Evolutionary conservation across 1,284 basidiomycete genomes (phyloP), one percentile per base, ranked within the genome.

Genomic region (Pterulicium gracile): DNA sequence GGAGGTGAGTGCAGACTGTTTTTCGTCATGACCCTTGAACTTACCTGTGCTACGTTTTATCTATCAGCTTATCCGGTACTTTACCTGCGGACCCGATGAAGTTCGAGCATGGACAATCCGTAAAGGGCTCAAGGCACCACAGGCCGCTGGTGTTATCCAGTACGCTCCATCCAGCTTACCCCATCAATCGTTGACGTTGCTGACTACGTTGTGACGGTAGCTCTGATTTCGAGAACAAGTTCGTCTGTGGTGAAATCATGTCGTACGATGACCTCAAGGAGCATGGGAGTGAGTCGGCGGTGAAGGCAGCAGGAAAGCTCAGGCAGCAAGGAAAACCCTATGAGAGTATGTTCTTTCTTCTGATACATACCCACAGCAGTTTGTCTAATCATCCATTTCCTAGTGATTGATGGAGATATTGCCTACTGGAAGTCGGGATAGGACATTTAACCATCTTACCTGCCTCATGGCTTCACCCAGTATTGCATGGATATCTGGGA

Each of bases 201-300:
- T 18, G 13, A 22, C 46, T 54, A 43, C 49, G 47, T 36, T 54
- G 22, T 34, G 27, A 18, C 13, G 45, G 13, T 54, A 86, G 83
- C 69, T 81, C 89, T 40, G 92, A 95, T 66, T 95, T 95, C 61
- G 89, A 98, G 70, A 89, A 95, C 65, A 96, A 96, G 69, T 98
- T 98, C 58, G 89, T 99, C n/a, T 98, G 95, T 58, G 96, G 95
- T 66, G 95, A 98, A 67, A 97, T 98, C 61, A 97, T 98, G 90
- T 61, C 81, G 3, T 97, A 84, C 58, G 81, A 82, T 0, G 96
- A 98, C 61, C 72, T 99, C 53, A 88, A 88, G 61, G 92, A 97
- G 66, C 72, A 93, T 57, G 95, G 93, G 13, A 86, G 81, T 52
- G 96, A 99, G 71, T 55, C 77, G 2, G 81, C 85, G 10, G 93